A percentile compares a stretch with the other conserved stretches of the same genome.
These are phyloP conservation scores for Fusarium incarnatum DNA, from an alignment of 2,329 filamentous ascomycete genomes.

Conservation along the genomic window DNA sequence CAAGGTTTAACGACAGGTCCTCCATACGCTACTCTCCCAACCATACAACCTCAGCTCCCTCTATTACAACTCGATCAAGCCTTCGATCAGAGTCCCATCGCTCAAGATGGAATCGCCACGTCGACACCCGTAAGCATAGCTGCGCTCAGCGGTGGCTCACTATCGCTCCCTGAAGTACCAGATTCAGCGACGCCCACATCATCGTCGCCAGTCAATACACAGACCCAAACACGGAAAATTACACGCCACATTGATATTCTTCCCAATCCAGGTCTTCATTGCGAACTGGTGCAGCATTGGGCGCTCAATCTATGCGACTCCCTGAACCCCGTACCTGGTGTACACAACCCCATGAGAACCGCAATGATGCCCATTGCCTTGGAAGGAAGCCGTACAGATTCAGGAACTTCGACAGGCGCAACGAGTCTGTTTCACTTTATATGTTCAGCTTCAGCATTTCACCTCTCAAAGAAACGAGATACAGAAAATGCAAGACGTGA, in stretches of 20 bases:
- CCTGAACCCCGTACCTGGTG: slow-evolving; percentile 37
- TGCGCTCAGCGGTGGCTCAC: not conserved
- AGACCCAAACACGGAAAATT: not conserved
- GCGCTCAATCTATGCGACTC: slow-evolving; percentile 41
- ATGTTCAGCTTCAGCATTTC: slow-evolving; percentile 42
- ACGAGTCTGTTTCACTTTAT: slow-evolving; percentile 43
- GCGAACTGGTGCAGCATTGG: slow-evolving; percentile 42
- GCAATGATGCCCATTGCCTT: slow-evolving; percentile 44
- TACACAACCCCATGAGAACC: slow-evolving; percentile 38
- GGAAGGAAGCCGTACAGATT: slow-evolving; percentile 39
- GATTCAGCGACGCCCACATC: not conserved
- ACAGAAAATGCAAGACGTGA: slow-evolving; percentile 19
- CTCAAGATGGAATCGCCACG: not conserved
- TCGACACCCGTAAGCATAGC: slow-evolving; percentile 8
- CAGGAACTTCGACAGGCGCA: slow-evolving; percentile 35
- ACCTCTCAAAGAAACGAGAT: slow-evolving; percentile 30
- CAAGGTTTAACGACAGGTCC: slow-evolving; percentile 27
- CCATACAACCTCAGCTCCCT: not conserved
- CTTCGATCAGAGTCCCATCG: not conserved
- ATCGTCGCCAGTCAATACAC: not conserved
- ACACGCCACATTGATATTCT: slow-evolving; percentile 36
- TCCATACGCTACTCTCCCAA: not conserved
- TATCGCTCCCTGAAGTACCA: not conserved
- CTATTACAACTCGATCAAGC: not conserved
- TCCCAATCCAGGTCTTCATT: slow-evolving; percentile 36